A percentile compares a stretch with the other conserved stretches of the same genome.
Conservation (phyloP, 148 eudicot genomes). For the Dysphania ambrosioides region DNA sequence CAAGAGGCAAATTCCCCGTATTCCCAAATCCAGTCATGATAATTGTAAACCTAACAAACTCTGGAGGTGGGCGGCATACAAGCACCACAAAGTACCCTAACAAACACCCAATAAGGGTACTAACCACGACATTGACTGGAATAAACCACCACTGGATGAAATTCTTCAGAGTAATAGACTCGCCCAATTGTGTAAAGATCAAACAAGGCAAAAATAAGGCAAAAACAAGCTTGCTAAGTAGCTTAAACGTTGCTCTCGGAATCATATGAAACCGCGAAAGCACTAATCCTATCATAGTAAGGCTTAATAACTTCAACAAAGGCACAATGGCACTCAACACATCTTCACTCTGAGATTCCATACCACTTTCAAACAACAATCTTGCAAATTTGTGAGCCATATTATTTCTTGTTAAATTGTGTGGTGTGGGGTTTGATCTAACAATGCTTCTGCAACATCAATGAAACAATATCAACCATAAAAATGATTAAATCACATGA, state of each 20-base stretch:
- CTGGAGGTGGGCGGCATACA: slow-evolving; percentile 56
- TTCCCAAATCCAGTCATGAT: slow-evolving; percentile 71
- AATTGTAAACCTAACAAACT: slow-evolving; percentile 49
- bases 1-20: slow-evolving; percentile 63
- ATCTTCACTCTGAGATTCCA: slow-evolving; percentile 41
- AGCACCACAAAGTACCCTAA: slow-evolving; percentile 57
- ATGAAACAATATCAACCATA: not conserved
- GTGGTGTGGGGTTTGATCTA: not conserved
- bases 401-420: not conserved
- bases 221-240: slow-evolving; percentile 74
- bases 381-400: slow-evolving; percentile 30
- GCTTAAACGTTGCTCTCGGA: slow-evolving; percentile 54
- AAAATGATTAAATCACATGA: not conserved
- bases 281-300: slow-evolving; percentile 43
- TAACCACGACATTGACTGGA: slow-evolving; percentile 59
- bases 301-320: slow-evolving; percentile 48
- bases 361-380: slow-evolving; percentile 23
- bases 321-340: slow-evolving; percentile 52
- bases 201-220: slow-evolving; percentile 62
- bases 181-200: slow-evolving; percentile 53
- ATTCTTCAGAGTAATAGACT: slow-evolving; percentile 50
- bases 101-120: slow-evolving; percentile 51
- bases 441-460: slow-evolving; percentile 21
- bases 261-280: slow-evolving; percentile 49
- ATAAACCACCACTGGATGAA: slow-evolving; percentile 62